A percentile compares a stretch with the other conserved stretches of the same genome.
phyloP scores from a whole-genome alignment of 2,329 filamentous ascomycete species.

The Fusarium austroafricanum region DNA sequence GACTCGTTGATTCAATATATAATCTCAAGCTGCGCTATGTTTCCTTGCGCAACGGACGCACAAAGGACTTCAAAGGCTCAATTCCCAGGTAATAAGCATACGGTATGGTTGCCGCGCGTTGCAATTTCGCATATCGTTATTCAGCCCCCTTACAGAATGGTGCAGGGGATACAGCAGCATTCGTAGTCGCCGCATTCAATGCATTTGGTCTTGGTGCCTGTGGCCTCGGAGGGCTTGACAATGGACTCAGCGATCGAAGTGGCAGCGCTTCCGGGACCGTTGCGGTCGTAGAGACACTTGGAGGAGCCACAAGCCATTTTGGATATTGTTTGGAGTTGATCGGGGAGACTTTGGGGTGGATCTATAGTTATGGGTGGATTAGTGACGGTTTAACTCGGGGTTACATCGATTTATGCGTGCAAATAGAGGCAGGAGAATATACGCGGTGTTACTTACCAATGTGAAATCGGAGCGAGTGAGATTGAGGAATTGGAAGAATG shows the following conservation, averaged over 20 bases:
- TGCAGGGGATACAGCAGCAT: conserved; percentile 68
- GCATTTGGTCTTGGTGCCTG: conserved; percentile 49
- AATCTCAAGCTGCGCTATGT: conserved; percentile 9
- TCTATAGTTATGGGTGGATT: conserved; percentile 7
- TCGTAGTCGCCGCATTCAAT: conserved; percentile 50
- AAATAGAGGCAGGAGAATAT: not conserved
- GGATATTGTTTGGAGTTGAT: conserved; percentile 3
- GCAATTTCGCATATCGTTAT: not conserved
- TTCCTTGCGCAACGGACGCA: conserved; percentile 6
- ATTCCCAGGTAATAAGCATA: conserved; percentile 8
- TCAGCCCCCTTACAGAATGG: conserved; percentile 57
- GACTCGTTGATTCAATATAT: conserved; percentile 13
- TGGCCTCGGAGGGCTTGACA: conserved; percentile 62
- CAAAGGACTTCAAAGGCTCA: conserved; percentile 10
- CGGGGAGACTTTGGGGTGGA: conserved; percentile 2
- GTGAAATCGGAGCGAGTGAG: not conserved
- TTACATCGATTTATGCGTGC: not conserved
- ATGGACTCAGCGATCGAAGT: conserved; percentile 62
- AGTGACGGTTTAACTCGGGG: conserved; percentile 5
- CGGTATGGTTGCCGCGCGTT: not conserved
- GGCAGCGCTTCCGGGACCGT: conserved; percentile 62
- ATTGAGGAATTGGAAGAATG: not conserved
- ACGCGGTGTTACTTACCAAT: conserved; percentile 1
- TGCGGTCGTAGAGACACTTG: conserved; percentile 46
- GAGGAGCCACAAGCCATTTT: conserved; percentile 45